phyloP scores from a whole-genome alignment of 768 basidiomycete genomes.

The Rhodotorula paludigena region DNA sequence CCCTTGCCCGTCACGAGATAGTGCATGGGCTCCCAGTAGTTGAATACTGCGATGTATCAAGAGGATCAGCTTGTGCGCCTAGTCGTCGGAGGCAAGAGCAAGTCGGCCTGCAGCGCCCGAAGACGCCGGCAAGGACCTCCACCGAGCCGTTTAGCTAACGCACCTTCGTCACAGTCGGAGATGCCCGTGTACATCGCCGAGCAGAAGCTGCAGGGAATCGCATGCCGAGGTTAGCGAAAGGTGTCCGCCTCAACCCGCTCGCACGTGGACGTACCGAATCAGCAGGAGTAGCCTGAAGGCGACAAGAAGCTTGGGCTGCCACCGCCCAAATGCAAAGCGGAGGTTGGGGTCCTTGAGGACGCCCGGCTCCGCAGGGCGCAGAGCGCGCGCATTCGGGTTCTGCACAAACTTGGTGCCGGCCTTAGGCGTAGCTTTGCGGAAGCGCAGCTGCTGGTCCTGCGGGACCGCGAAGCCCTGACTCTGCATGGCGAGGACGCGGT shows the following conservation, averaged over 20 bases:
- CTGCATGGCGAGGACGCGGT: no score
- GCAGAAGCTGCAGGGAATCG: no score
- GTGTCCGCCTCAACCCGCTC: no score
- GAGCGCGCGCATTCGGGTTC: conserved; percentile 15
- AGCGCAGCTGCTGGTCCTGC: conserved; percentile 33
- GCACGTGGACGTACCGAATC: conserved; percentile 66
- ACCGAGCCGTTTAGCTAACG: conserved; percentile 20
- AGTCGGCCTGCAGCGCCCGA: no score
- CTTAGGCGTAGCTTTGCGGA: conserved; percentile 3
- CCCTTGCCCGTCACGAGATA: conserved; percentile 77
- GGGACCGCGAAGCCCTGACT: conserved; percentile 31
- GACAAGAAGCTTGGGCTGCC: conserved; percentile 65
- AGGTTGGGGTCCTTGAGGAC: conserved; percentile 33
- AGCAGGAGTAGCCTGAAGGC: conserved; percentile 80
- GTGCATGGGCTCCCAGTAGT: conserved; percentile 98
- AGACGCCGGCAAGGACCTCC: background rate
- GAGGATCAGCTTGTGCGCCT: background rate
- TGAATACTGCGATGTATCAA: conserved; percentile 64
- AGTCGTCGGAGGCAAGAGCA: no score
- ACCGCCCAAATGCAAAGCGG: conserved; percentile 27
- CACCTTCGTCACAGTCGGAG: conserved; percentile 97
- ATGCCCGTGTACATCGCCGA: conserved; percentile 86
- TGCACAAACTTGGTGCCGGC: background rate
- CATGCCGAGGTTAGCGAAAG: no score
- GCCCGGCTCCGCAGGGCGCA: conserved; percentile 19